Percentiles rank a stretch among this genome's conserved stretches.
These are phyloP conservation scores for Fusarium compactum DNA, from an alignment of 2,329 filamentous ascomycete species.

Conservation along the genomic window DNA sequence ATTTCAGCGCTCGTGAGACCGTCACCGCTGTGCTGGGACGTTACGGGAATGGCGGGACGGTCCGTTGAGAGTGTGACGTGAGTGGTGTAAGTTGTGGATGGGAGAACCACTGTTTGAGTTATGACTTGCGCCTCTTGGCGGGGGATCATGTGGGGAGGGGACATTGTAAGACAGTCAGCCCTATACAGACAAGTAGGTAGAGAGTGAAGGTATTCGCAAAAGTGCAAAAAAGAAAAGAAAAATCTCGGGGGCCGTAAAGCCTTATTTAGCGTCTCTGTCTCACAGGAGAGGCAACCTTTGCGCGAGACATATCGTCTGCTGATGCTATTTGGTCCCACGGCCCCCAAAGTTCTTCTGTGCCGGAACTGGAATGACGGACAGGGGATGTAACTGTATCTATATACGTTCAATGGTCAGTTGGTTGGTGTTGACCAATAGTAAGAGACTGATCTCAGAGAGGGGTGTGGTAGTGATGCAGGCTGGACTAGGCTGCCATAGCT, in stretches of 20 bases:
- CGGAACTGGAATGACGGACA: constrained; percentile 12
- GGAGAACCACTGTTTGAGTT: constrained; percentile 53
- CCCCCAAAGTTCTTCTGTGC: constrained; percentile 27
- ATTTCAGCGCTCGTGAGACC: constrained; percentile 54
- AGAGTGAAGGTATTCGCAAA: constrained; percentile 40
- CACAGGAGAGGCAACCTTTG: constrained; percentile 38
- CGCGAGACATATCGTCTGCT: constrained; percentile 37
- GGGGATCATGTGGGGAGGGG: constrained; percentile 29
- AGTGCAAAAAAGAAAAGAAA: constrained; percentile 26
- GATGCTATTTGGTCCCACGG: constrained; percentile 28
- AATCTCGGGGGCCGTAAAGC: constrained; percentile 14
- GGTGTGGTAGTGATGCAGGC: constrained; percentile 41
- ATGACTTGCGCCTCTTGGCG: constrained; percentile 50
- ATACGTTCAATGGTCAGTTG: constrained; percentile 33
- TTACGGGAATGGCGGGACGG: constrained; percentile 21
- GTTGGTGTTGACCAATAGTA: constrained; percentile 31
- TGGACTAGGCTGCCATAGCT: constrained; percentile 39
- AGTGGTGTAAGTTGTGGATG: constrained; percentile 54
- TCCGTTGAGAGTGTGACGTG: constrained; percentile 48
- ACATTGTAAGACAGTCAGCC: constrained; percentile 9
- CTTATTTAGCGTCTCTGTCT: constrained; percentile 41
- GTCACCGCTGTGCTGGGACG: constrained; percentile 28
- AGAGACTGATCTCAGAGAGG: constrained; percentile 4
- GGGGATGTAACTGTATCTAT: constrained; percentile 32
- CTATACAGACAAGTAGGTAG: not conserved